Base-by-base conservation (phyloP, 2,329 filamentous ascomycete species). In the Nothophoma quercina region DNA sequence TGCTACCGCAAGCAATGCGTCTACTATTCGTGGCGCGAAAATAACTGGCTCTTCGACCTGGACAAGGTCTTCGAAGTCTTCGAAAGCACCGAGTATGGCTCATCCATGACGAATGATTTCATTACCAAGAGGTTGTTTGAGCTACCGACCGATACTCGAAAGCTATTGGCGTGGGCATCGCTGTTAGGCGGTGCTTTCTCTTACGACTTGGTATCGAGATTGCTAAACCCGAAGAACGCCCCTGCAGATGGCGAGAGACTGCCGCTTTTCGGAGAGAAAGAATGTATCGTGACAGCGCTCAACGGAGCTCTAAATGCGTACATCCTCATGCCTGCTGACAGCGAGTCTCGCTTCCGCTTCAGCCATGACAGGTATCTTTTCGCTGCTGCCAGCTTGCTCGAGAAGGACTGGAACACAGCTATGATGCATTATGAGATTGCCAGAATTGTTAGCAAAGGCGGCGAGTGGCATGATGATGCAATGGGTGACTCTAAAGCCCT, bases 341-440 rank as follows among this genome's bases (percentile, higher is more conserved):
- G 87, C 1, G 93, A 97, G 65, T 91, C 96, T 71, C 84, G 87
- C 32, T 97, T 96, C 72, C 81, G 81, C 64, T 97, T 97, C 71
- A 87, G 88, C 26, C 93, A 97, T 71, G 93, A 97, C 72, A 85
- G 93, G 44, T 96, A 96, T 65, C 83, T 92, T 42, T 86, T 89
- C 68, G 91, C 90, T 13, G 87, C 91, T 5, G 80, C 84, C 12
- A 61, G 54, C 6, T 54, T 67, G 3, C 44, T 96, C 43, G 87
- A 93, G 68, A 79, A 83, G 16, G 89, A 89, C 63, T 73, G 67
- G 67, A 62, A 73, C 32, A 70, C 62, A 0, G 55, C 65, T 22
- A 53, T 69, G 55, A 97, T 97, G 93, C 92, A 97, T 73, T 97
- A 93, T 64, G 86, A 92, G 36, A 91, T 97, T 64, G 89, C 90